Base-by-base conservation (phyloP, 1,284 basidiomycete species). In the Kwoniella shivajii region DNA sequence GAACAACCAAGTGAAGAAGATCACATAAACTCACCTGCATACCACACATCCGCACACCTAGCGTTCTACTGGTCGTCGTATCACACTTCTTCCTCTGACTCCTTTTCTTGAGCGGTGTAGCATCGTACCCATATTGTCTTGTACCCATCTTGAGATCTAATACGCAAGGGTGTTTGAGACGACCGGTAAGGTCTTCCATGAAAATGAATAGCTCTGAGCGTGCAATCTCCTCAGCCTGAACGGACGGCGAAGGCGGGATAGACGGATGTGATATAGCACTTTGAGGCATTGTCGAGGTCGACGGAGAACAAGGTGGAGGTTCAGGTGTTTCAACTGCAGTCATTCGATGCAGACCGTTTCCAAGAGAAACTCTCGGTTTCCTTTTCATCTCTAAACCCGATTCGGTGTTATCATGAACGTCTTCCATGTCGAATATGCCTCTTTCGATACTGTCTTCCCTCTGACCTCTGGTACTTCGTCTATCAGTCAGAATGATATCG, bases 91-190 rank as follows among this genome's bases (percentile, higher is more conserved):
- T 96, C 47, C 95, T 86, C 80, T 99, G 96, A 71, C 92, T 96
- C 79, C 88, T 89, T 84, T 96, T 97, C 82, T 99, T 99, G 54
- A 86, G 83, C 0, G 87, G 81, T 4, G 89, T 91, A 22, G 95
- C 95, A 69, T 98, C 92, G 78, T 96, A 89, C 14, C 96, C 96
- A 78, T 99, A 98, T 79, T 99, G 95, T 39, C 95, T 84, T 31
- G 94, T 98, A 13, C 95, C 95, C 95, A 99, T 99, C 82, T 99
- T 99, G 68, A 99, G 82, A 78, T 99, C 95, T 64, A 99, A 85
- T 39, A 99, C 96, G 72, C 95, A 99, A 3, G 96, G 92, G 50
- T 86, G 86, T 75, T 90, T 94, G 66, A 98, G 79, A n/a, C 89
- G 82, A 20, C 96, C 96, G 1, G 95, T 99, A 42, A 99, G 81